A percentile compares a stretch with the other conserved stretches of the same genome.
Evolutionary conservation across 352 stramenopile species (phyloP).

Genomic region (Phytopythium montanum): DNA sequence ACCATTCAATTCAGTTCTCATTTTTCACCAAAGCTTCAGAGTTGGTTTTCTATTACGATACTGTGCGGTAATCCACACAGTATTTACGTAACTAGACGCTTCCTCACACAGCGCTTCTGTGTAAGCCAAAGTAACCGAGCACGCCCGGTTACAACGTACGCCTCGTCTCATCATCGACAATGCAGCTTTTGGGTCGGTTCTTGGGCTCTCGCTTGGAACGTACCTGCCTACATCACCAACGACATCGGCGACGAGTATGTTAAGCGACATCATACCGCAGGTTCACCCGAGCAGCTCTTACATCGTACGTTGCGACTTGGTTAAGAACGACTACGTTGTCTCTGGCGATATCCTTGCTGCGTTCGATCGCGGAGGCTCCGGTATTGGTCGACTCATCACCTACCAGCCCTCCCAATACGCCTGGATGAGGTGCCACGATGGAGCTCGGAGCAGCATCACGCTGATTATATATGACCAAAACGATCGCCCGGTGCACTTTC

Average conservation of each 20-base stretch:
- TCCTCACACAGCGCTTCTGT: too few relatives aligned
- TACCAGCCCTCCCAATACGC: constrained; percentile 1
- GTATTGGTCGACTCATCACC: not conserved
- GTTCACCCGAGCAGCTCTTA: constrained; percentile 5
- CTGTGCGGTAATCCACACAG: too few relatives aligned
- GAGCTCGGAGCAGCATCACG: not conserved
- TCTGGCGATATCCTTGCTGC: constrained; percentile 1
- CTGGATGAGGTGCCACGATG: not conserved
- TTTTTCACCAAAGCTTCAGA: too few relatives aligned
- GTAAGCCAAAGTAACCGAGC: too few relatives aligned
- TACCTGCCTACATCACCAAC: constrained; percentile 3
- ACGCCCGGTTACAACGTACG: too few relatives aligned
- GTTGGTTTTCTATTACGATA: too few relatives aligned
- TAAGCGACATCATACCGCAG: constrained; percentile 2
- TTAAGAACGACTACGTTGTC: constrained; percentile 4
- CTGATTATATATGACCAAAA: not conserved
- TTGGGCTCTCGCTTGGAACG: constrained; percentile 4
- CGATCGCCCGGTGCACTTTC: not conserved
- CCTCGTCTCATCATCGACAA: constrained; percentile 8
- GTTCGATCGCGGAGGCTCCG: not conserved
- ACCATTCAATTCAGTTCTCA: too few relatives aligned
- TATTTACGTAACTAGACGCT: too few relatives aligned
- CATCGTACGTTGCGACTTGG: constrained; percentile 5
- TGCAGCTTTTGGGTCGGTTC: constrained; percentile 1
- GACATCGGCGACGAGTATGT: not conserved